Conservation (phyloP, 2,329 filamentous ascomycete species). For the Monosporascus sp. region DNA sequence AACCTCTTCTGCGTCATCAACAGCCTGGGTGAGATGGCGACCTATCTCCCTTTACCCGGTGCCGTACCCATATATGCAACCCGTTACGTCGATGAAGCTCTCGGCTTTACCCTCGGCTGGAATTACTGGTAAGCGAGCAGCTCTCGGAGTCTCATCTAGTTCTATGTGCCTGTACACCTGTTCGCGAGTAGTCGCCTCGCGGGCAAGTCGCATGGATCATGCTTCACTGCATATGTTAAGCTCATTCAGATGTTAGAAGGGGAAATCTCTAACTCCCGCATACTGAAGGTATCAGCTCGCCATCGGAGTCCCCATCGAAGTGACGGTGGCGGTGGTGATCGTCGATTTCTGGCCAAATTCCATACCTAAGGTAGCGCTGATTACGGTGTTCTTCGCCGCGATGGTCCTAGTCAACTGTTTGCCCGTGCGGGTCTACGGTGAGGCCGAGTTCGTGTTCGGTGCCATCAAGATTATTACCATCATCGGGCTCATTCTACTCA, state of each 20-base stretch:
- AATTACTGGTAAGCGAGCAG: slow-evolving; percentile 35
- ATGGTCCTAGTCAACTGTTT: slow-evolving; percentile 34
- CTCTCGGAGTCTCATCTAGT: too few relatives aligned
- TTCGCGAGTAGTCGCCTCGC: too few relatives aligned
- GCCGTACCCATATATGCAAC: slow-evolving; percentile 44
- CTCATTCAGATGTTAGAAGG: not conserved
- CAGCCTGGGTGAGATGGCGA: slow-evolving; percentile 52
- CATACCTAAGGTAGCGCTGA: slow-evolving; percentile 22
- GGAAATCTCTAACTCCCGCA: not conserved
- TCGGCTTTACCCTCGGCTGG: slow-evolving; percentile 45
- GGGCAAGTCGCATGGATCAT: too few relatives aligned
- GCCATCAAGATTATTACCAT: slow-evolving; percentile 44
- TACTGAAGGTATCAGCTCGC: slow-evolving; percentile 34
- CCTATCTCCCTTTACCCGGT: slow-evolving; percentile 55
- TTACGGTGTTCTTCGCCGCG: slow-evolving; percentile 31
- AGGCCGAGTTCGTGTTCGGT: slow-evolving; percentile 47
- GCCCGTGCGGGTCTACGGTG: slow-evolving; percentile 42
- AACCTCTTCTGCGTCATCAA: slow-evolving; percentile 44
- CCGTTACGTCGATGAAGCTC: slow-evolving; percentile 41
- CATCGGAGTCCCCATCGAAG: slow-evolving; percentile 42
- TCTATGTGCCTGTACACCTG: too few relatives aligned
- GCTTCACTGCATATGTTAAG: not conserved
- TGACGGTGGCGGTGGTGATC: slow-evolving; percentile 40
- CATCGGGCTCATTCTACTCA: slow-evolving; percentile 42
- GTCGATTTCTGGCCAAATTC: slow-evolving; percentile 38